These are phyloP conservation scores for Aspergillus arachidicola DNA, from an alignment of 2,329 filamentous ascomycete genomes.

Conservation along the genomic window DNA sequence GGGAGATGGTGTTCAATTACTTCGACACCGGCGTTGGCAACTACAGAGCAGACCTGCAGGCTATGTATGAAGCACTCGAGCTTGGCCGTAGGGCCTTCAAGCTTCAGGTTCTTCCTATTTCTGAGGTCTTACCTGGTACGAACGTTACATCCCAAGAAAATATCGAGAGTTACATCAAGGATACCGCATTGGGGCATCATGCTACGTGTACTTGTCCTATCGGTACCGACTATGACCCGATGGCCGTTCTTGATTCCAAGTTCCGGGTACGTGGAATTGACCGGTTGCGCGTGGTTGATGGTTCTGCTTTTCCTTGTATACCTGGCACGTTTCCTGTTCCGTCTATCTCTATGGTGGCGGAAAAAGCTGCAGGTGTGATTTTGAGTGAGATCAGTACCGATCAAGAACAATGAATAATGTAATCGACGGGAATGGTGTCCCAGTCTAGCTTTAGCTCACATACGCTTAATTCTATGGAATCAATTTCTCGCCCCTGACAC, in stretches of 20 bases:
- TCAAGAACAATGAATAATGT: background rate
- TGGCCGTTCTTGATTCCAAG: slow-evolving; percentile 58
- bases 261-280: slow-evolving; percentile 63
- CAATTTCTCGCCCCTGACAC: background rate
- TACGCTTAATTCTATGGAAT: background rate
- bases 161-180: too few relatives aligned
- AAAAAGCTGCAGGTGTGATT: slow-evolving; percentile 66
- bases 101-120: too few relatives aligned
- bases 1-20: too few relatives aligned
- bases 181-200: slow-evolving; percentile 61
- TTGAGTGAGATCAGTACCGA: slow-evolving; percentile 16
- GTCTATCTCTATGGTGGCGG: slow-evolving; percentile 58
- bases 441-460: background rate
- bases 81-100: too few relatives aligned
- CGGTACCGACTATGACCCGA: slow-evolving; percentile 55
- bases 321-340: slow-evolving; percentile 59
- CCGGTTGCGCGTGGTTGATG: too few relatives aligned
- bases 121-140: too few relatives aligned
- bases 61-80: too few relatives aligned
- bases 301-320: slow-evolving; percentile 59
- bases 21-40: too few relatives aligned
- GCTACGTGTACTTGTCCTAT: slow-evolving; percentile 59
- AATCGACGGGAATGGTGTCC: fast-evolving
- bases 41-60: too few relatives aligned
- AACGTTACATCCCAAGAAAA: too few relatives aligned